phyloP scores from a whole-genome alignment of 495 filamentous ascomycete genomes.

The Xylaria grammica region DNA sequence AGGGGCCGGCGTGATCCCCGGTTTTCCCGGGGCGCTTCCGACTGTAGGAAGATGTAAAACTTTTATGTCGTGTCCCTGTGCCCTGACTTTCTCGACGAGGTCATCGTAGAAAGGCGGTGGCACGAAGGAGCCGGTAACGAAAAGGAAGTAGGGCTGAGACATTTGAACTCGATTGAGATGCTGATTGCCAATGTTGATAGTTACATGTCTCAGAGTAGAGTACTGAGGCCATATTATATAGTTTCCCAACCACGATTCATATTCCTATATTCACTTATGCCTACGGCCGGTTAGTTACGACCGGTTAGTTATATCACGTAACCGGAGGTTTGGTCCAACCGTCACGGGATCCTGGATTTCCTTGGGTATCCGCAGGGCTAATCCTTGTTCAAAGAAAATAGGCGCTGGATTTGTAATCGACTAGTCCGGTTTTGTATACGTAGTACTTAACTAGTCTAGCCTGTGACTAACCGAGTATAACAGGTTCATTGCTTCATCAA shows the following conservation, averaged over 20 bases:
- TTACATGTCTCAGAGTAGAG: too few relatives aligned
- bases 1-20: conserved; percentile 8
- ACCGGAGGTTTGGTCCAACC: conserved; percentile 5
- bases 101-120: conserved; percentile 36
- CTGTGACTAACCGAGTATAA: too few relatives aligned
- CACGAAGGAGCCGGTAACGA: conserved; percentile 49
- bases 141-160: conserved; percentile 43
- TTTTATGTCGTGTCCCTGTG: conserved; percentile 35
- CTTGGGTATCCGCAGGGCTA: background rate
- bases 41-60: conserved; percentile 27
- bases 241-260: too few relatives aligned
- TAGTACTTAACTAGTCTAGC: too few relatives aligned
- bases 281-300: too few relatives aligned
- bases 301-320: conserved; percentile 5
- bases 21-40: conserved; percentile 16
- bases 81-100: conserved; percentile 31
- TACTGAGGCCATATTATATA: background rate
- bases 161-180: conserved; percentile 19
- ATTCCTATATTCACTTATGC: too few relatives aligned
- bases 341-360: background rate
- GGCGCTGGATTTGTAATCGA: background rate
- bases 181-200: background rate
- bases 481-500: too few relatives aligned
- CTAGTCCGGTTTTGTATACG: too few relatives aligned
- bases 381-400: background rate